Evolutionary conservation across 768 basidiomycete species (phyloP), one percentile per base, ranked within the genome.

Genomic region (Nidularia pulvinata): DNA sequence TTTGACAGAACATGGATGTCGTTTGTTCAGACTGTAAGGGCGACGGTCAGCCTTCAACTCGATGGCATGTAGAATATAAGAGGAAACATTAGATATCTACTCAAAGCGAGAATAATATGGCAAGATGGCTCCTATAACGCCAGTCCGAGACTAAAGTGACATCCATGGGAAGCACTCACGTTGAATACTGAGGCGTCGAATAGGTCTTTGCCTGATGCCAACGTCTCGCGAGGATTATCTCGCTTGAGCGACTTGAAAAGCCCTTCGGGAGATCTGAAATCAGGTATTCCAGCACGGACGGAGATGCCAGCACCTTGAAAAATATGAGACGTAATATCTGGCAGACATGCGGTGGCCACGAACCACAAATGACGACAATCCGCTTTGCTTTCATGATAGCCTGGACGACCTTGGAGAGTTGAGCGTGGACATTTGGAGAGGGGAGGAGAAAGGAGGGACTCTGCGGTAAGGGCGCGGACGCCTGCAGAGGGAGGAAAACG

Each of bases 171-270:
- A 16, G 43, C 6, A 68, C 84, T 73, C 70, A 95, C 93, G 59
- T 85, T 86, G 69, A 96, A 92, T 1, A 93, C 89, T 14, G 90
- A 91, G 13, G 91, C 91, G 76, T 95, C 91, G 62, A 96, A 96
- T 2, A 96, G 75, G 64, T 95, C 93, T 67, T 87, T 93, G 2
- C 93, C 90, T 4, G 88, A 89, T 36, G 81, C 74, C 66, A 93
- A 71, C 19, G 75, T 72, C 58, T 89, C 86, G 54, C 82, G 82
- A 0, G 89, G 88, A 66, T 94, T 88, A 61, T 89, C 88, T 59
- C 85, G 79, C 65, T 89, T 93, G 57, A 92, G 69, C 16, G 82
- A 79, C 61, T 87, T 84, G 65, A 95, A 95, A 30, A 95, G 72
- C 32, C 93, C 93, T 52, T 86, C 84, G 13, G 85, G 67, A 9